Conservation (phyloP, 768 basidiomycete species). For the Rhodosporidiobolus odoratus region DNA sequence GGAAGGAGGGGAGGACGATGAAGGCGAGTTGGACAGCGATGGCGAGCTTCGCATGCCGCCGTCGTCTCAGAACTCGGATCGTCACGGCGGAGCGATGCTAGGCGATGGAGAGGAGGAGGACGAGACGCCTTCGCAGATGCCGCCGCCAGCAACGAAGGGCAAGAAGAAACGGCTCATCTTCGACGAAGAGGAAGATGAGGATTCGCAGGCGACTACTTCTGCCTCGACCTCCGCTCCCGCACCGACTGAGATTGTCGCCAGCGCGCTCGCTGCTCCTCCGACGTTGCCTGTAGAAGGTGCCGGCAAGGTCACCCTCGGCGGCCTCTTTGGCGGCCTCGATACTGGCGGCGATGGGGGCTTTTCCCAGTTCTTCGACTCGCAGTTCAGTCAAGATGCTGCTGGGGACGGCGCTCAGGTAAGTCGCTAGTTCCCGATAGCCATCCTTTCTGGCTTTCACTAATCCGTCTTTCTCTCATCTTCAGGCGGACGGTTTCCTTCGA, state of each 20-base stretch:
- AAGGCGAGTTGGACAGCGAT: slow-evolving; percentile 25
- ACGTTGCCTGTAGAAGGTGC: neutral
- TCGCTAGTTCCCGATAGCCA: no score
- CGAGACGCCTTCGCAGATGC: neutral
- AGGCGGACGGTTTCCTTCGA: slow-evolving; percentile 33
- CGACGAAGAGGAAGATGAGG: neutral
- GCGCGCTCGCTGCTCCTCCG: neutral
- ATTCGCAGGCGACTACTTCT: neutral
- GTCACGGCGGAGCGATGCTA: neutral
- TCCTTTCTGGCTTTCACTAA: neutral
- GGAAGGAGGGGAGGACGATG: neutral
- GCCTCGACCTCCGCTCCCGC: no score
- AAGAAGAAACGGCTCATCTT: neutral
- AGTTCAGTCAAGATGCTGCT: slow-evolving; percentile 30
- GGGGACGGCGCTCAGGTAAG: slow-evolving; percentile 14
- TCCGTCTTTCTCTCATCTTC: neutral
- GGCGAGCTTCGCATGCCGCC: slow-evolving; percentile 25
- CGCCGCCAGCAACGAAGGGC: neutral
- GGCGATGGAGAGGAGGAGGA: slow-evolving; percentile 16
- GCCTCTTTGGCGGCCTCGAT: slow-evolving; percentile 13
- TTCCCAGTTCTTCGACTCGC: slow-evolving; percentile 37
- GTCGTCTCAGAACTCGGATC: slow-evolving; percentile 32
- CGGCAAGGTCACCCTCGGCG: slow-evolving; percentile 10
- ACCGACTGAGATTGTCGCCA: neutral
- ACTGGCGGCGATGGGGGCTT: slow-evolving; percentile 27